Conservation (phyloP, 805 yeast species). For the Clavispora phyllophila region DNA sequence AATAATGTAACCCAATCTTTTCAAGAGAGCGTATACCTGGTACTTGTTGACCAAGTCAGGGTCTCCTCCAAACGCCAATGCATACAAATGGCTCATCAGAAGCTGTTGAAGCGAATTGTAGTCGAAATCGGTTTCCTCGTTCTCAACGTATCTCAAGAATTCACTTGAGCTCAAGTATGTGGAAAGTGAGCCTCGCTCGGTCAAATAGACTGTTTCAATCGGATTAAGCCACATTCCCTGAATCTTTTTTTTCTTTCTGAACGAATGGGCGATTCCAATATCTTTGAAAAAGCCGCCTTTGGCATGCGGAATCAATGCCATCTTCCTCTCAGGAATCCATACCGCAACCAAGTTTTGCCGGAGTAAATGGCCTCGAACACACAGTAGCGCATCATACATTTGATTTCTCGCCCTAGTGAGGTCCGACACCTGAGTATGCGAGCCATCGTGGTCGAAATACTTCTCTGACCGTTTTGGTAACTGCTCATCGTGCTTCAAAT, state of each 20-base stretch:
- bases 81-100: slow-evolving; percentile 61
- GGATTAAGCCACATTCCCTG: slow-evolving; percentile 46
- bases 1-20: slow-evolving; percentile 71
- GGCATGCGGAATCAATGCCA: slow-evolving; percentile 40
- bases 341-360: slow-evolving; percentile 52
- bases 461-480: slow-evolving; percentile 78
- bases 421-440: slow-evolving; percentile 42
- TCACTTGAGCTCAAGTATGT: slow-evolving; percentile 21
- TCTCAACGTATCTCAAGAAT: slow-evolving; percentile 18
- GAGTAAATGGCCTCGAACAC: slow-evolving; percentile 42
- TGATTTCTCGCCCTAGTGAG: slow-evolving; percentile 54
- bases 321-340: slow-evolving; percentile 29
- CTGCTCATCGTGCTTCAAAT: slow-evolving; percentile 14
- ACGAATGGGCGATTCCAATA: slow-evolving; percentile 51
- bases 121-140: slow-evolving; percentile 19
- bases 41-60: slow-evolving; percentile 47
- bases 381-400: slow-evolving; percentile 65
- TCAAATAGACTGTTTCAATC: slow-evolving; percentile 70
- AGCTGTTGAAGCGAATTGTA: slow-evolving; percentile 30
- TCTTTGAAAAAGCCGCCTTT: slow-evolving; percentile 71
- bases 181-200: slow-evolving; percentile 65
- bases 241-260: slow-evolving; percentile 8
- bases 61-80: slow-evolving; percentile 37
- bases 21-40: slow-evolving; percentile 67
- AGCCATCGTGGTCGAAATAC: slow-evolving; percentile 81